These are phyloP conservation scores for Pestalotiopsis fici DNA, from an alignment of 2,329 filamentous ascomycete genomes.

Conservation along the genomic window DNA sequence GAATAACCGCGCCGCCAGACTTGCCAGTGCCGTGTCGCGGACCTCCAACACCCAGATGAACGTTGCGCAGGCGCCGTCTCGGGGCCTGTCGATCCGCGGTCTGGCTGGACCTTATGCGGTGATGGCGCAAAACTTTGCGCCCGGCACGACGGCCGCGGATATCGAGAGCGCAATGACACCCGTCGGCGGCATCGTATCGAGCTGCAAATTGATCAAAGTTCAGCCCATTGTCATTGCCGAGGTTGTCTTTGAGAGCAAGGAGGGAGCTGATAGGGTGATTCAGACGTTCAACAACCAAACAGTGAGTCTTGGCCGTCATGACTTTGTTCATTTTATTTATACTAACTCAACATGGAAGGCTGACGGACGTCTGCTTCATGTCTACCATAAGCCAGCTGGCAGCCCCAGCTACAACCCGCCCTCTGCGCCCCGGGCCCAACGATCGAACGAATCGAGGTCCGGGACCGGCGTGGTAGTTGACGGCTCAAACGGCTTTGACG, in stretches of 20 bases:
- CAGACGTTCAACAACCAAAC: conserved; percentile 78
- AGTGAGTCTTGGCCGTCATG: conserved; percentile 47
- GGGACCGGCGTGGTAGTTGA: conserved; percentile 46
- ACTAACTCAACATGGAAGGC: conserved; percentile 47
- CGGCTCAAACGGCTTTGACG: conserved; percentile 55
- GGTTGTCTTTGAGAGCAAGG: conserved; percentile 71
- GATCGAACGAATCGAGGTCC: conserved; percentile 29
- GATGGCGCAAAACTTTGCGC: conserved; percentile 79
- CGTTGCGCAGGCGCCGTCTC: conserved; percentile 32
- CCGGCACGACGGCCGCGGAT: conserved; percentile 78
- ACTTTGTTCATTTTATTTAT: background rate
- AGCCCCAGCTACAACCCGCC: conserved; percentile 19
- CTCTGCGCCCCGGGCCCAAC: conserved; percentile 32
- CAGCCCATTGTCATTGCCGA: conserved; percentile 76
- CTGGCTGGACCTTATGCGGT: conserved; percentile 71
- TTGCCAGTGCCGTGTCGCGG: conserved; percentile 43
- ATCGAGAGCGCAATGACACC: conserved; percentile 81
- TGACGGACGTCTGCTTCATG: conserved; percentile 72
- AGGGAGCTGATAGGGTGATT: conserved; percentile 75
- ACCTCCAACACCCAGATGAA: conserved; percentile 19
- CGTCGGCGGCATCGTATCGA: conserved; percentile 67
- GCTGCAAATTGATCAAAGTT: conserved; percentile 68
- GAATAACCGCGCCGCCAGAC: conserved; percentile 37
- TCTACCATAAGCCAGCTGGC: conserved; percentile 66
- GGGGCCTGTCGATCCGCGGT: conserved; percentile 72